Base-by-base conservation (phyloP, 441 rosid species). In the Gossypium trilobum region DNA sequence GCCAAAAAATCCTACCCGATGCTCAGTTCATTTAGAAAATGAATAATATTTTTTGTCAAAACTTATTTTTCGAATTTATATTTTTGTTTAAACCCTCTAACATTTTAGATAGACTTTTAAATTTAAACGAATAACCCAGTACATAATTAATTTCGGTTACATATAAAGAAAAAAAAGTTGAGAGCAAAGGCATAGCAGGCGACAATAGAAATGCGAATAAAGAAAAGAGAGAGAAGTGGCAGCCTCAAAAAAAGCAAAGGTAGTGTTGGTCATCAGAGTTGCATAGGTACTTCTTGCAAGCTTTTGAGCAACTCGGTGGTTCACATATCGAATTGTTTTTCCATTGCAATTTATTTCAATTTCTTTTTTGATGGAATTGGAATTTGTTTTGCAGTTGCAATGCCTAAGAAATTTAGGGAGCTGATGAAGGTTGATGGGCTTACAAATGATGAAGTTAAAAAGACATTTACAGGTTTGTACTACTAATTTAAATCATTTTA, bases 371-470 rank as follows among this genome's bases (percentile, higher is more conserved):
- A 33, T 62, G 33, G 23, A 8, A 16, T 69, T 72, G 54, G 7
- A 14, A 46, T 58, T 48, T 31, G 66, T 46, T 68, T 31, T 73
- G 74, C 87, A 94, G 97, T 76, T 78, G 95, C 99, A 6, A 92
- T 97, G 0, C 97, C 98, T 0, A 94, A 94, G 82, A 97, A 90
- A 79, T 92, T 92, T 3, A 89, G 96, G 76, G 99, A 89, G 83
- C 80, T 85, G 60, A 94, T 94, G 99, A 92, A 92, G 78, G 97
- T 92, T 29, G 99, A 94, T 78, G 97, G 99, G 42, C 85, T 94
- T 6, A 88, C 97, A 6, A 94, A 92, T 27, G 97, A 92, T 77
- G 97, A 94, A 92, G 97, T 94, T 8, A 94, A 94, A 36, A 79
- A 94, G 99, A 84, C 99, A 94, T 88, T 86, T 94, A 78, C 97